Evolutionary conservation across 208 protist species (phyloP), one percentile per base, ranked within the genome.

Genomic region (Leishmania aethiopica): DNA sequence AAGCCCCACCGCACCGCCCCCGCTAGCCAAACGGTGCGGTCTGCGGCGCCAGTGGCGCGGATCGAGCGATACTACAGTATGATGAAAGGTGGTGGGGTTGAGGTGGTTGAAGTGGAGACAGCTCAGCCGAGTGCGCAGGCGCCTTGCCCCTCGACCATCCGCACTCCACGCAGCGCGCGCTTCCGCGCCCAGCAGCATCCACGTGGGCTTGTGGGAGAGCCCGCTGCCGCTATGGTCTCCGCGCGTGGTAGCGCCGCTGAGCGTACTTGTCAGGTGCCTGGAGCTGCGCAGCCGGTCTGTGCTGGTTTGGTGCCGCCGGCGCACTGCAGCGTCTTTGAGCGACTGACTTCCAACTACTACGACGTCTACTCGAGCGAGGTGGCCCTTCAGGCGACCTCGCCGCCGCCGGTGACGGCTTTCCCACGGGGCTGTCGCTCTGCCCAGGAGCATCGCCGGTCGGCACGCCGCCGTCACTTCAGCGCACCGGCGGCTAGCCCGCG

Each of bases 301-400:
- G 35, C 66, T 35, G 66, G 37, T 28, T 0, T 73, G 67, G 45
- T 80, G 74, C 78, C 79, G 57, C 13, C 74, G 35, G 66, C 51
- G 47, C 78, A 67, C 37, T 81, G 78, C 40, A 64, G 55, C 53
- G 87, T 90, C 28, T 90, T 90, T 71, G 84, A 90, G 81, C 87
- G 87, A 4, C 79, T 90, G 19, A 84, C 84, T 0, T 90, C 87
- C 35, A 88, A 88, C 55, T 90, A 83, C 75, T 90, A 90, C 84
- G 40, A 71, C 37, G 71, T 80, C 47, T 72, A 66, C 53, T 13
- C 84, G 45, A 78, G 76, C 57, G 84, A 75, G 57, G 69, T 66
- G 37, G 79, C 75, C 28, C 69, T 84, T 71, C 75, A 69, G 55
- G 47, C 75, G 11, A 15, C 15, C 75, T 47, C 75, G 37, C 49